Evolutionary conservation across 352 stramenopile species (phyloP), one percentile per base, ranked within the genome.

Genomic region (Pythium vanterpoolii): DNA sequence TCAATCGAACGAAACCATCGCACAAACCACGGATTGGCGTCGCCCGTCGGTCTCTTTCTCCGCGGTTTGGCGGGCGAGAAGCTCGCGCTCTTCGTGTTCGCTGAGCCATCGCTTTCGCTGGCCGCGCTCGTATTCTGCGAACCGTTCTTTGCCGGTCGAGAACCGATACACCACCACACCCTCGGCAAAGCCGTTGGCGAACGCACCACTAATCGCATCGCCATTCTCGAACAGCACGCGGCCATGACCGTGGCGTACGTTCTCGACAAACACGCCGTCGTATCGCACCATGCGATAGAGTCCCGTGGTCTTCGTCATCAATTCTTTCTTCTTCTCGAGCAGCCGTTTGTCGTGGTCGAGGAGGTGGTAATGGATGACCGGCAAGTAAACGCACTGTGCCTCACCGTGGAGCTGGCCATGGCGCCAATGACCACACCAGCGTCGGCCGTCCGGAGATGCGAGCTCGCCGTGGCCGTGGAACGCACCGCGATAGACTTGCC

Each of bases 401-500:
- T 54, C 8, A 13, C 80, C 80, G 39, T 77, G 59, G n/a, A 90
- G 71, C 36, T 78, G 71, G 1, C 83, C 80, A 10, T 82, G 31
- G 0, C 40, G 23, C 83, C 80, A 93, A 8, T 73, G 19, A 19
- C 80, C 83, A 16, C 66, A 43, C 76, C 80, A 90, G 4, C 69
- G 36, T 26, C 77, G 81, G 5, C 79, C 79, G 50, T 90, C 80
- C 13, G 77, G 78, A 5, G 78, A 87, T 1, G 53, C 42, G 19
- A 95, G 49, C 30, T 47, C 58, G 23, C 85, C 85, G 5, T 72
- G 47, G 0, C 85, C 85, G 38, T 95, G 81, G 54, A 93, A 93
- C 5, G 56, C 47, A 10, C 79, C 77, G 9, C 82, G 71, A n/a
- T 79, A 23, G 7, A 93, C 68, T 9, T 45, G 40, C 24, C 85